Conservation (phyloP, 257 asterid species). For the Hygrophila difformis region DNA sequence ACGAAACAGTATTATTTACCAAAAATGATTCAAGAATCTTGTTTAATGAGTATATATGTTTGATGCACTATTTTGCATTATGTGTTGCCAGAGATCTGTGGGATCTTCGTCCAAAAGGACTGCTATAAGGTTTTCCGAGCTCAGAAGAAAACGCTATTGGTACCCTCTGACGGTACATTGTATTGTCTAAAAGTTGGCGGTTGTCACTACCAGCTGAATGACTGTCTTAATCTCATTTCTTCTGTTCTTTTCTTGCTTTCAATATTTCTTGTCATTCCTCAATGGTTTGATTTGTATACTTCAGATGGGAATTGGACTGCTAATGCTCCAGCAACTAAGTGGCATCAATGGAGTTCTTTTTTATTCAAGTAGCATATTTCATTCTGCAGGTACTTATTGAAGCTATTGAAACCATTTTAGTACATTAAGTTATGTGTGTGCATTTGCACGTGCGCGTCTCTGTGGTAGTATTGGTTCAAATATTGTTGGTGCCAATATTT, state of each 20-base stretch:
- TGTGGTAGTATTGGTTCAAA: neutral
- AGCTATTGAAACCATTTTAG: too few species aligned
- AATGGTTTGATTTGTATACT: neutral
- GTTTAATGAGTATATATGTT: constrained; percentile 7
- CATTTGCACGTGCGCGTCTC: too few species aligned
- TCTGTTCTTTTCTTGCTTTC: too few species aligned
- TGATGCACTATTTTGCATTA: constrained; percentile 3
- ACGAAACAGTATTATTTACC: too few species aligned
- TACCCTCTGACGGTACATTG: neutral
- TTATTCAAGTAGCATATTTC: constrained; percentile 78
- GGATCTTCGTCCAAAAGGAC: neutral
- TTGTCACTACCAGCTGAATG: too few species aligned
- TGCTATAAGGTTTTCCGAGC: neutral
- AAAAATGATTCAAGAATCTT: too few species aligned
- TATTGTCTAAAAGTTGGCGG: neutral
- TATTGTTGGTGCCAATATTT: neutral
- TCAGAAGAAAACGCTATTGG: neutral
- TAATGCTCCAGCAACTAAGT: constrained; percentile 76
- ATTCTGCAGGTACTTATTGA: constrained; percentile 54
- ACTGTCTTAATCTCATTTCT: too few species aligned
- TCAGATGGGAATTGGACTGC: constrained; percentile 68
- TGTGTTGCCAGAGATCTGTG: constrained; percentile 49
- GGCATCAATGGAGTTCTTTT: constrained; percentile 81
- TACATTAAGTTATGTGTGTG: too few species aligned
- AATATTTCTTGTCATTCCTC: too few species aligned